These are phyloP conservation scores for Penicillium silybi DNA, from an alignment of 495 filamentous ascomycete genomes.

Conservation along the genomic window DNA sequence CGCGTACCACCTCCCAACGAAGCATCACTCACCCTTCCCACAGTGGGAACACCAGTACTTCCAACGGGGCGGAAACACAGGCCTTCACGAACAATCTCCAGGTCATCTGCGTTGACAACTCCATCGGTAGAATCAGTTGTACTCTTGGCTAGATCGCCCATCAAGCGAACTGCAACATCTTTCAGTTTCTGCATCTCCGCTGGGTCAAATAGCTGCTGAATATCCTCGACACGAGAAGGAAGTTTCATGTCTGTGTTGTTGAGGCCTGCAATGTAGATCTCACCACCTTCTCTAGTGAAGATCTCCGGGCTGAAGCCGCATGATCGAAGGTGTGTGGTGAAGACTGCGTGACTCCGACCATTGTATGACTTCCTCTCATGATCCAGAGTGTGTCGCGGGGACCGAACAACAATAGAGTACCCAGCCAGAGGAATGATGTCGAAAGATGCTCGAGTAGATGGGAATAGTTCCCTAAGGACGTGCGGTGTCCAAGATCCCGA, in stretches of 20 bases:
- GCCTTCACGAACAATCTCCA: slow-evolving; percentile 61
- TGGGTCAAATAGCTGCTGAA: slow-evolving; percentile 40
- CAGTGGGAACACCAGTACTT: slow-evolving; percentile 55
- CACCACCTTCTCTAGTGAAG: slow-evolving; percentile 59
- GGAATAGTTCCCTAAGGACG: slow-evolving; percentile 63
- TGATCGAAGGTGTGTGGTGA: slow-evolving; percentile 49
- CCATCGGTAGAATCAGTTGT: slow-evolving; percentile 22
- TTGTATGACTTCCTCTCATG: slow-evolving; percentile 23
- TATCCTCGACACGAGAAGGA: slow-evolving; percentile 47
- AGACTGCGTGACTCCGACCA: slow-evolving; percentile 64
- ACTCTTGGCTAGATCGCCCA: slow-evolving; percentile 47
- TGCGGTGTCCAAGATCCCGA: slow-evolving; percentile 66
- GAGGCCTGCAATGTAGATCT: slow-evolving; percentile 72
- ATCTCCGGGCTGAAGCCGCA: slow-evolving; percentile 67
- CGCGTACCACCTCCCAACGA: slow-evolving; percentile 49
- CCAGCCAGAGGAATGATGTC: slow-evolving; percentile 64
- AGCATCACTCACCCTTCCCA: slow-evolving; percentile 51
- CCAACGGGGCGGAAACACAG: slow-evolving; percentile 73
- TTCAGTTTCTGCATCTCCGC: slow-evolving; percentile 49
- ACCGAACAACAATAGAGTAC: slow-evolving; percentile 60
- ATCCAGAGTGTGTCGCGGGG: slow-evolving; percentile 48
- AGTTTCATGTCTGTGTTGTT: slow-evolving; percentile 66
- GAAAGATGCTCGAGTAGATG: slow-evolving; percentile 42
- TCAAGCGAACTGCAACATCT: slow-evolving; percentile 49
- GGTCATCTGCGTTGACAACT: slow-evolving; percentile 39